Evolutionary conservation across 495 filamentous ascomycete species (phyloP).

Genomic region (Penicillium desertorum): DNA sequence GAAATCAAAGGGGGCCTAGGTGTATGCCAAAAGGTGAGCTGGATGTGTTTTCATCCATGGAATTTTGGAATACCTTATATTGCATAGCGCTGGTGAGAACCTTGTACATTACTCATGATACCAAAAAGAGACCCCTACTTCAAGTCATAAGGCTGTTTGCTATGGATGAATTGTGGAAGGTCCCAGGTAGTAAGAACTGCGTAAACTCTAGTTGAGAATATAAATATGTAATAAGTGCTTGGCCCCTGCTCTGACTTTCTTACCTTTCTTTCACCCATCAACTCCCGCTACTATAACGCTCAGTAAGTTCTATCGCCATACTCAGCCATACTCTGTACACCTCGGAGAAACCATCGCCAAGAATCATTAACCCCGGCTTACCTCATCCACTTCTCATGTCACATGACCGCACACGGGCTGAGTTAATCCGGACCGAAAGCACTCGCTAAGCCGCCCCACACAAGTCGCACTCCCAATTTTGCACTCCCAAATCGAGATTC

Average conservation of each 20-base stretch:
- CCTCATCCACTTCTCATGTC: constrained; percentile 1
- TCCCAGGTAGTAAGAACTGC: not conserved
- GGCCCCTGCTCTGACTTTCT: no score
- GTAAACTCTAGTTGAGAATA: not conserved
- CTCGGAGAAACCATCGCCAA: constrained; percentile 9
- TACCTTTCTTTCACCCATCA: not conserved
- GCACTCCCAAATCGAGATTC: constrained; percentile 27
- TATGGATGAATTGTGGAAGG: not conserved
- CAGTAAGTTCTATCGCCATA: not conserved
- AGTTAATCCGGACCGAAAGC: constrained; percentile 19
- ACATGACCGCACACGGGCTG: constrained; percentile 14
- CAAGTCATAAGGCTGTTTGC: constrained; percentile 1
- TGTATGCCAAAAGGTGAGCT: not conserved
- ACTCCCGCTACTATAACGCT: not conserved
- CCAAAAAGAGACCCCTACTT: not conserved
- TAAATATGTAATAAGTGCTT: not conserved
- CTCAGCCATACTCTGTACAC: not conserved
- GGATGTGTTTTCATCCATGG: constrained; percentile 11
- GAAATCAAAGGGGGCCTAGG: constrained; percentile 18
- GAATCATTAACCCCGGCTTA: constrained; percentile 8
- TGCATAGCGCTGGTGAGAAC: constrained; percentile 4
- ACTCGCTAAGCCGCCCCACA: constrained; percentile 36
- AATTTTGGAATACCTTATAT: constrained; percentile 3
- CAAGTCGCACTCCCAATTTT: constrained; percentile 36
- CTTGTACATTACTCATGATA: constrained; percentile 10